Base-by-base conservation (phyloP, 129 eudicot genomes). In the Ambrosia trifida region DNA sequence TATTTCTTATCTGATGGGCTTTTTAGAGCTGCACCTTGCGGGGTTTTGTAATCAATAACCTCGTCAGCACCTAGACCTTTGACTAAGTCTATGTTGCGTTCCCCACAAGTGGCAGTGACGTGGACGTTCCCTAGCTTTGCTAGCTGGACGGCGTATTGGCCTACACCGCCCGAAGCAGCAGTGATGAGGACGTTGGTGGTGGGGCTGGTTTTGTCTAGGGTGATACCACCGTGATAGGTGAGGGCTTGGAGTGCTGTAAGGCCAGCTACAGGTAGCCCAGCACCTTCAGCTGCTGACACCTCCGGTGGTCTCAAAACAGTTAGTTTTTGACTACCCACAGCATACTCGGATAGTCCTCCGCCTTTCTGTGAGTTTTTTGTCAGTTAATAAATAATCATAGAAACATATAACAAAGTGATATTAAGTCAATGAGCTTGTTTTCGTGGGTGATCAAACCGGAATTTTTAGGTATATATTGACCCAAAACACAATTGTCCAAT, bases 151-250 rank as follows among this genome's bases (percentile, higher is more conserved):
- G 91, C 97, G 20, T 80, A 88, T 41, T 76, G 85, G 31, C 97
- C 97, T 16, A 91, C 97, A 10, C 97, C 97, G 9, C 97, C 97
- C 0, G 97, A 91, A 30, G 91, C 97, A 1, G 96, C 96, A 1
- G 97, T 91, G 75, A 91, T 44, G 17, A 91, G 94, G 66, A 91
- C 53, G 83, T 86, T 91, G 74, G 83, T 81, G 57, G 68, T 56
- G 4, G 88, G 83, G 20, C 82, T 75, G 57, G 77, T 86, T 54
- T 85, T 85, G n/a, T 88, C 96, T n/a, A 91, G 91, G 72, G 91
- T 83, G 28, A 91, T 69, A 24, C 88, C 90, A 5, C 83, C 91
- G 4, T 80, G 49, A 43, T 74, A 77, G 35, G 89, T 83, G 41
- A 91, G 94, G 46, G 89, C 94, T 66, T 84, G 88, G 70, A 82